Percentiles rank a stretch among this genome's conserved stretches.
Evolutionary conservation across 2,329 filamentous ascomycete species (phyloP).

Genomic region (Thermochaetoides dissita): DNA sequence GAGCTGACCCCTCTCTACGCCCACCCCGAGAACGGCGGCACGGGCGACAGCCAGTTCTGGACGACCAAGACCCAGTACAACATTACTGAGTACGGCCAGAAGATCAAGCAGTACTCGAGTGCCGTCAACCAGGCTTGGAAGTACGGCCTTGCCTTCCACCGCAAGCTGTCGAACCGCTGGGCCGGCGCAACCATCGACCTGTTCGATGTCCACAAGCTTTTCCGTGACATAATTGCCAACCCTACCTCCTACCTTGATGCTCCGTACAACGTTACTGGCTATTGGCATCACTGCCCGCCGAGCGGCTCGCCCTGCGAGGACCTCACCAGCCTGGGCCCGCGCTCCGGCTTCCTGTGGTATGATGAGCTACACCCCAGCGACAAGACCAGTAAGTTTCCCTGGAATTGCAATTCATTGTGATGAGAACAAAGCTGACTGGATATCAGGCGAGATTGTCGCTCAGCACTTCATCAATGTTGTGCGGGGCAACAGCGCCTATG

Average conservation of each 20-base stretch:
- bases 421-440: not conserved
- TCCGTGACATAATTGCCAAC: slow-evolving; percentile 50
- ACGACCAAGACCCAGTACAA: slow-evolving; percentile 31
- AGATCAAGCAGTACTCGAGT: slow-evolving; percentile 36
- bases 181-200: slow-evolving; percentile 47
- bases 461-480: slow-evolving; percentile 28
- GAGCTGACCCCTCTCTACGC: slow-evolving; percentile 56
- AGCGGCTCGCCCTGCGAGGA: slow-evolving; percentile 23
- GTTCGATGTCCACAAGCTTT: slow-evolving; percentile 51
- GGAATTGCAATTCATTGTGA: too few species aligned
- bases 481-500: slow-evolving; percentile 27
- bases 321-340: slow-evolving; percentile 22
- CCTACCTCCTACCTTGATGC: slow-evolving; percentile 48
- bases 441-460: slow-evolving; percentile 25
- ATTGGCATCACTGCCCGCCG: slow-evolving; percentile 38
- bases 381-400: slow-evolving; percentile 38
- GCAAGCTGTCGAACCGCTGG: slow-evolving; percentile 32
- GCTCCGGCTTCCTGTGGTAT: slow-evolving; percentile 55
- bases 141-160: slow-evolving; percentile 35
- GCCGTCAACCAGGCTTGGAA: slow-evolving; percentile 34
- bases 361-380: slow-evolving; percentile 61
- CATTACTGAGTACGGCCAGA: slow-evolving; percentile 30
- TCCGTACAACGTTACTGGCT: slow-evolving; percentile 48
- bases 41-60: slow-evolving; percentile 32
- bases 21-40: slow-evolving; percentile 27